Evolutionary conservation across 192 early-diverging fungal species (phyloP), one percentile per base, ranked within the genome.

Genomic region (Kickxella alabastrina): DNA sequence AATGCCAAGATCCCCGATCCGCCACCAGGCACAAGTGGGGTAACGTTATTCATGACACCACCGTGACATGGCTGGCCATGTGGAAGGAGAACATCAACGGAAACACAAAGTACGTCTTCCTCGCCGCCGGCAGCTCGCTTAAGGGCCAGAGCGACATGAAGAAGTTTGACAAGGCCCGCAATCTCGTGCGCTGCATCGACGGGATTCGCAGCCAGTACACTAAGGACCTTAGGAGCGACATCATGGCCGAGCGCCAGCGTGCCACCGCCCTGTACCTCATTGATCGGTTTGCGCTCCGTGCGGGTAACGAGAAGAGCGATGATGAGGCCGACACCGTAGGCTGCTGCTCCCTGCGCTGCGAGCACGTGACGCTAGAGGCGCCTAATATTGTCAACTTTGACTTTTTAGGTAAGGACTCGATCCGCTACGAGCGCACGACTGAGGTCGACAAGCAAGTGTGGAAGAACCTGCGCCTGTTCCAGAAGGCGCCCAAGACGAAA

Each of bases 61-160:
- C 82, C 2, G 93, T 93, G 31, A 93, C 90, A 14, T 98, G 96
- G 96, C 75, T 98, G 29, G 96, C 96, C 1, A 95, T 81, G 28
- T 98, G 96, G 96, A 97, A 93, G 62, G 96, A 98, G 57, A 98
- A 97, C 68, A 90, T 98, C 44, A 97, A 98, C 68, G 85, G 83
- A 21, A 82, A 78, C 49, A 86, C 80, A 56, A 98, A 98, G 62
- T 98, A 98, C 66, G 90, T 98, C 21, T 93, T 93, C 55, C 80
- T 98, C 62, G 93, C 91, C 3, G 93, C 94, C 3, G 87, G 79
- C 24, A 92, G 89, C 52, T 87, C 90, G n/a, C 77, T 93, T 50
- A 98, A 98, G 62, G 96, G 93, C 29, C 87, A 92, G 67, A 95
- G 92, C 54, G 96, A 98, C 54, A 63, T 91, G 58, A 85, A 88